Evolutionary conservation across 2,329 filamentous ascomycete species (phyloP).

Genomic region (Chaetoscypha palmicola): DNA sequence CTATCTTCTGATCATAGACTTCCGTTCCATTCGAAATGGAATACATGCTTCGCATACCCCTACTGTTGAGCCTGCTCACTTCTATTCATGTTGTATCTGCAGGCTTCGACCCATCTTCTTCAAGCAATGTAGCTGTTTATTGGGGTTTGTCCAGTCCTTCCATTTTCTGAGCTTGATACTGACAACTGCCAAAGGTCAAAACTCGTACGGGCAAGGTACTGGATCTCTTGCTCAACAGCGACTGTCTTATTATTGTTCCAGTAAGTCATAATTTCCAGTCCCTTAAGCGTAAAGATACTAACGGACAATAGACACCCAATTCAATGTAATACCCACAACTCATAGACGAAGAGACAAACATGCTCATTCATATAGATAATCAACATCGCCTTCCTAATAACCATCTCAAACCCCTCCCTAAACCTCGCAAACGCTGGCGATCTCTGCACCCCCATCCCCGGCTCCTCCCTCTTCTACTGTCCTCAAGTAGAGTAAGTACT

Average conservation of each 20-base stretch:
- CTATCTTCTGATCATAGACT: neutral
- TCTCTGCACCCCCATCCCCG: constrained; percentile 51
- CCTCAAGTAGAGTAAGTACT: constrained; percentile 58
- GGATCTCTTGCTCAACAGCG: constrained; percentile 44
- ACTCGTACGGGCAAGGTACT: constrained; percentile 45
- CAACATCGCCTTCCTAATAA: constrained; percentile 55
- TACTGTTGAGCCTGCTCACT: constrained; percentile 26
- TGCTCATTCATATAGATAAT: constrained; percentile 54
- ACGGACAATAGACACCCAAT: constrained; percentile 35
- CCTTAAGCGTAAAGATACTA: constrained; percentile 8
- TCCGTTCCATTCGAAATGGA: neutral
- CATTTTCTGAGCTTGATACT: neutral
- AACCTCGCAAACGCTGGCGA: constrained; percentile 62
- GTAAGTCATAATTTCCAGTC: constrained; percentile 33
- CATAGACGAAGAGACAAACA: too few relatives aligned
- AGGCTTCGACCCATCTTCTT: constrained; percentile 38
- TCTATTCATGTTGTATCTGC: constrained; percentile 32
- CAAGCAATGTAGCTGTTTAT: constrained; percentile 55
- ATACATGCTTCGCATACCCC: neutral
- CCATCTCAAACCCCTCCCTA: constrained; percentile 45
- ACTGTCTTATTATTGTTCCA: constrained; percentile 51
- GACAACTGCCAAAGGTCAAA: constrained; percentile 41
- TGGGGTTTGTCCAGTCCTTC: constrained; percentile 47
- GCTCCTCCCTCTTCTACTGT: constrained; percentile 53
- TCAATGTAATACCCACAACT: too few relatives aligned